These are phyloP conservation scores for Acer saccharum DNA, from an alignment of 345 rosid genomes.

Conservation along the genomic window DNA sequence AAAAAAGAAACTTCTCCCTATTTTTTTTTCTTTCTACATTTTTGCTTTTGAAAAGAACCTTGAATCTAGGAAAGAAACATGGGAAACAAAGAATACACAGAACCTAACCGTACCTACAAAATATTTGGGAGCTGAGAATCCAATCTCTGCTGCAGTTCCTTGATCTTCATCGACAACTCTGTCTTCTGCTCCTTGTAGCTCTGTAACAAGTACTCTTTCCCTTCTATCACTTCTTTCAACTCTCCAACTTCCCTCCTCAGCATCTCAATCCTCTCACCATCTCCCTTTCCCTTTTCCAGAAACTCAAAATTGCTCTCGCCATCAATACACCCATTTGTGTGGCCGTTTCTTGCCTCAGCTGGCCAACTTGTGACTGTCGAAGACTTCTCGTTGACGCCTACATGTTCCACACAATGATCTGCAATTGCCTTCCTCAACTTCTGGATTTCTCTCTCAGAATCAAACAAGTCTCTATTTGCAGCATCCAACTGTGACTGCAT, in stretches of 20 bases:
- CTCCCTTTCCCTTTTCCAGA: slow-evolving; percentile 51
- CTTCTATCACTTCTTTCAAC: slow-evolving; percentile 86
- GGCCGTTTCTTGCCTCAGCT: slow-evolving; percentile 53
- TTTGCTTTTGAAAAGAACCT: background rate
- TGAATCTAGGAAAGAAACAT: background rate
- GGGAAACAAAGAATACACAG: slow-evolving; percentile 66
- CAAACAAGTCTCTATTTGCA: slow-evolving; percentile 69
- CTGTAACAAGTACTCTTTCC: slow-evolving; percentile 77
- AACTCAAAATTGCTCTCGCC: slow-evolving; percentile 45
- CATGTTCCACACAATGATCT: slow-evolving; percentile 69
- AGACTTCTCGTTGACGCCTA: slow-evolving; percentile 38
- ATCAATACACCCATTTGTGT: slow-evolving; percentile 54
- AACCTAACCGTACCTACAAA: slow-evolving; percentile 70
- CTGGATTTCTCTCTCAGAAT: slow-evolving; percentile 84
- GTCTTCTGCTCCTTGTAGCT: slow-evolving; percentile 87
- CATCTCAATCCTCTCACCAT: slow-evolving; percentile 62
- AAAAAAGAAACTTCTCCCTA: background rate
- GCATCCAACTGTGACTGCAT: slow-evolving; percentile 79
- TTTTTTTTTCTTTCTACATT: background rate
- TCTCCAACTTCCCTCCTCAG: slow-evolving; percentile 83
- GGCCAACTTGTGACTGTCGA: slow-evolving; percentile 43
- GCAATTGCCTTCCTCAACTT: slow-evolving; percentile 86
- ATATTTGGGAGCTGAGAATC: slow-evolving; percentile 85
- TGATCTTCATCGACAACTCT: slow-evolving; percentile 76
- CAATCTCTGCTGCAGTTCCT: slow-evolving; percentile 85